Conservation (phyloP, 2,329 filamentous ascomycete genomes). For the Acephala macrosclerotiorum region DNA sequence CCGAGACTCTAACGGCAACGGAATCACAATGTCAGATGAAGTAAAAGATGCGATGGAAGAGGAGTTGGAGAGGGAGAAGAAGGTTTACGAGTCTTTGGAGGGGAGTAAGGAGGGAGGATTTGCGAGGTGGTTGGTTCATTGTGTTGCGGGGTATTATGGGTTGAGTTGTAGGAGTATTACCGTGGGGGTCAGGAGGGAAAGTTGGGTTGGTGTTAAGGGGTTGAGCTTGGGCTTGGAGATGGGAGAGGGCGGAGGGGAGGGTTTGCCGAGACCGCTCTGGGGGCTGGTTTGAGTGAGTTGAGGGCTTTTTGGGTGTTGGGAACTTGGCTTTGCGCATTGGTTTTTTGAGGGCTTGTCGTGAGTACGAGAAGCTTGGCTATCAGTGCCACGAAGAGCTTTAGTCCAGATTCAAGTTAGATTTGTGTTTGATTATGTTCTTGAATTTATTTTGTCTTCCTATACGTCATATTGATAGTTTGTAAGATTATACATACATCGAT, state of each 20-base stretch:
- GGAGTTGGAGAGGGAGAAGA: conserved; percentile 65
- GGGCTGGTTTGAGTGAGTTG: conserved; percentile 25
- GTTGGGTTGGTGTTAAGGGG: conserved; percentile 79
- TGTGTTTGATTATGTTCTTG: not conserved
- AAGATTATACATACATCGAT: not conserved
- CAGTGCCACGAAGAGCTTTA: not conserved
- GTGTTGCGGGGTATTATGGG: conserved; percentile 22
- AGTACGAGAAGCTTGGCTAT: conserved; percentile 1
- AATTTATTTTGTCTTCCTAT: not conserved
- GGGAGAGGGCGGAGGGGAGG: conserved; percentile 18
- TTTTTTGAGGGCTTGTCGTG: not conserved
- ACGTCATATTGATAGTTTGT: not conserved
- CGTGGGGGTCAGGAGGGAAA: conserved; percentile 74
- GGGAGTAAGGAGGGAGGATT: conserved; percentile 81
- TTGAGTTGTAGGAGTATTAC: conserved; percentile 56
- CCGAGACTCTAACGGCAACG: conserved; percentile 52
- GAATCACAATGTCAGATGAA: conserved; percentile 59
- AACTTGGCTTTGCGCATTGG: not conserved
- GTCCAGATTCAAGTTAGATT: not conserved
- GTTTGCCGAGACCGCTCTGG: conserved; percentile 36
- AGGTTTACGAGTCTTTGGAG: conserved; percentile 83
- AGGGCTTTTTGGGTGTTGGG: not conserved
- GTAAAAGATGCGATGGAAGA: conserved; percentile 60
- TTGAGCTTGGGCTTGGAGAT: conserved; percentile 28
- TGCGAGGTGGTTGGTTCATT: conserved; percentile 65